phyloP scores from a whole-genome alignment of 1,284 basidiomycete genomes.

The Mycena sp. region DNA sequence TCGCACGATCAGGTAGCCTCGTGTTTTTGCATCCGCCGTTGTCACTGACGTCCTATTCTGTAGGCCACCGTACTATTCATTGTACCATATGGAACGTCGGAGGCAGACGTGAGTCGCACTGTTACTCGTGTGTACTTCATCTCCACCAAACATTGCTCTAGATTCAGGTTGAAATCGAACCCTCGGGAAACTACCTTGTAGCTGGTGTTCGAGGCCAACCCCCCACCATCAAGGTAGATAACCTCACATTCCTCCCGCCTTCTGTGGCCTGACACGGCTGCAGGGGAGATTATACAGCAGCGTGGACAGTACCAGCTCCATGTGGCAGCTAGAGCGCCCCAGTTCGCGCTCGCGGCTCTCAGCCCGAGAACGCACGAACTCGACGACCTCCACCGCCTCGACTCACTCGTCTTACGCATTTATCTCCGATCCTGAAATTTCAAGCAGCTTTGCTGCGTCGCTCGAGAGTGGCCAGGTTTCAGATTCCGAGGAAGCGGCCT shows the following conservation, averaged over 20 bases:
- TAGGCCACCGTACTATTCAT: conserved; percentile 82
- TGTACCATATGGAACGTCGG: conserved; percentile 73
- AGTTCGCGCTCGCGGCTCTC: conserved; percentile 56
- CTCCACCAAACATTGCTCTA: conserved; percentile 9
- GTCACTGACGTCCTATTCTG: conserved; percentile 17
- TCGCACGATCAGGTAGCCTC: conserved; percentile 70
- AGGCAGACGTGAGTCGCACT: conserved; percentile 69
- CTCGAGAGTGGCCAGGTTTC: conserved; percentile 76
- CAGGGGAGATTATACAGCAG: conserved; percentile 77
- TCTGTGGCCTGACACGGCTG: background rate
- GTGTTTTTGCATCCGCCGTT: conserved; percentile 19
- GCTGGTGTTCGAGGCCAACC: conserved; percentile 75
- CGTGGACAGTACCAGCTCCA: conserved; percentile 68
- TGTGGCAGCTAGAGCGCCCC: conserved; percentile 80
- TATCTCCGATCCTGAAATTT: conserved; percentile 80
- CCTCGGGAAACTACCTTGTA: conserved; percentile 63
- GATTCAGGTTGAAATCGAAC: conserved; percentile 72
- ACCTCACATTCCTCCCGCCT: conserved; percentile 21
- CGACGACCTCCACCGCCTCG: conserved; percentile 76
- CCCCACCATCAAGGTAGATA: conserved; percentile 78
- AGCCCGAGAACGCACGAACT: conserved; percentile 74
- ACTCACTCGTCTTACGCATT: conserved; percentile 79
- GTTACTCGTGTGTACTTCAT: background rate
- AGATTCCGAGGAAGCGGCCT: conserved; percentile 68
- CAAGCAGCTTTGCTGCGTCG: conserved; percentile 82